A percentile compares a stretch with the other conserved stretches of the same genome.
These are phyloP conservation scores for Xylona heveae DNA, from an alignment of 495 filamentous ascomycete species.

Conservation along the genomic window DNA sequence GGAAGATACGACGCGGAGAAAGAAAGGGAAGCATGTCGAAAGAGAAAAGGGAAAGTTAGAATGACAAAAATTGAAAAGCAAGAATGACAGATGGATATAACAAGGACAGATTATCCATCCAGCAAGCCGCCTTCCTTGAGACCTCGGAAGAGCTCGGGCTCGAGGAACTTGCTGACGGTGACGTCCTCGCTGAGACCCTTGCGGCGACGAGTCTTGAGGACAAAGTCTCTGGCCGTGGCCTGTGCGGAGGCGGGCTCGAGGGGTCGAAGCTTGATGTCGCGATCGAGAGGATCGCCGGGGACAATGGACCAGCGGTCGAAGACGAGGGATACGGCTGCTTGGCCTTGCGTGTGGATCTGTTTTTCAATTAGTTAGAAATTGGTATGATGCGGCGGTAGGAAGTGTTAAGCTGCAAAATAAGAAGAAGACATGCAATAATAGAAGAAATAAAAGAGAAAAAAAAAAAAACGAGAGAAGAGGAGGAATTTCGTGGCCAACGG, in stretches of 20 bases:
- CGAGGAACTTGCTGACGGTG: constrained; percentile 83
- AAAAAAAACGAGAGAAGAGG: neutral
- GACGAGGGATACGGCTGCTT: constrained; percentile 71
- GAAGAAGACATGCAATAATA: neutral
- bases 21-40: too few species aligned
- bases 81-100: too few species aligned
- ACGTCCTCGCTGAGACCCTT: constrained; percentile 95
- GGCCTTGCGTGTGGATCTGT: constrained; percentile 81
- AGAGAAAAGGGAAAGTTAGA: too few species aligned
- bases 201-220: constrained; percentile 78
- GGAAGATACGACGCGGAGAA: too few species aligned
- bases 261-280: constrained; percentile 57
- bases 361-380: too few species aligned
- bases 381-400: neutral
- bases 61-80: too few species aligned
- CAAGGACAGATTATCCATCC: constrained; percentile 28
- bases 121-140: constrained; percentile 77
- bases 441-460: neutral
- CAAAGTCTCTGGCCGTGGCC: constrained; percentile 85
- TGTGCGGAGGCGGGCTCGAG: constrained; percentile 71
- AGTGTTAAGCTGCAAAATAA: too few species aligned
- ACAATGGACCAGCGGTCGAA: constrained; percentile 94
- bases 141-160: constrained; percentile 75
- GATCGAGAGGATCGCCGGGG: constrained; percentile 85
- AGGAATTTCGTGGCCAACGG: neutral